Evolutionary conservation across 2,329 filamentous ascomycete genomes (phyloP).

Genomic region (Scortechinia acanthostroma): DNA sequence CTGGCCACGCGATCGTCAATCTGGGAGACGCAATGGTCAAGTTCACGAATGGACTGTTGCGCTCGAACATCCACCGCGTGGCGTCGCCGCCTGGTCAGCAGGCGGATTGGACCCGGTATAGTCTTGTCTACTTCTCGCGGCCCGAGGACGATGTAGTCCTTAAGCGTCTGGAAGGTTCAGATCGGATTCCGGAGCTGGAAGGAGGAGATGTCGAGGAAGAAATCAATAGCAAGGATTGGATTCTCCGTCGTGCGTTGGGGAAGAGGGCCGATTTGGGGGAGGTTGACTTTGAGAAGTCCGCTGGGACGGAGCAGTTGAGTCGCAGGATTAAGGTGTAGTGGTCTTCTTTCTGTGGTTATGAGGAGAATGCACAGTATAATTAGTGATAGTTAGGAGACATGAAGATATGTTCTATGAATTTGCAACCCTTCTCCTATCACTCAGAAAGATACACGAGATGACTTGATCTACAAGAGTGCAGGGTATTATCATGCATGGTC

Average conservation of each 20-base stretch:
- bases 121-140: neutral
- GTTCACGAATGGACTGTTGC: constrained; percentile 19
- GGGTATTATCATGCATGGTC: no score
- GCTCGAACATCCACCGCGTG: constrained; percentile 21
- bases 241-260: constrained; percentile 2
- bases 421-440: no score
- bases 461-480: no score
- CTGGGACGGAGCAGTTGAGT: constrained; percentile 21
- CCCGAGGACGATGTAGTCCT: neutral
- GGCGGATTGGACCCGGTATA: neutral
- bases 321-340: constrained; percentile 15
- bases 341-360: no score
- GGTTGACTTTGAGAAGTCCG: constrained; percentile 19
- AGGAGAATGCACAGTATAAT: no score
- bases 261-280: constrained; percentile 11
- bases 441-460: no score
- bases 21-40: constrained; percentile 24
- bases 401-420: no score
- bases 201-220: neutral
- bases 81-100: constrained; percentile 14
- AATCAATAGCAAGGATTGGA: constrained; percentile 2
- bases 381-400: no score
- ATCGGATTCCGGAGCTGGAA: neutral
- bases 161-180: neutral
- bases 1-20: constrained; percentile 23